A percentile compares a stretch with the other conserved stretches of the same genome.
phyloP scores from a whole-genome alignment of 352 stramenopile species.

The Phytophthora constricta region DNA sequence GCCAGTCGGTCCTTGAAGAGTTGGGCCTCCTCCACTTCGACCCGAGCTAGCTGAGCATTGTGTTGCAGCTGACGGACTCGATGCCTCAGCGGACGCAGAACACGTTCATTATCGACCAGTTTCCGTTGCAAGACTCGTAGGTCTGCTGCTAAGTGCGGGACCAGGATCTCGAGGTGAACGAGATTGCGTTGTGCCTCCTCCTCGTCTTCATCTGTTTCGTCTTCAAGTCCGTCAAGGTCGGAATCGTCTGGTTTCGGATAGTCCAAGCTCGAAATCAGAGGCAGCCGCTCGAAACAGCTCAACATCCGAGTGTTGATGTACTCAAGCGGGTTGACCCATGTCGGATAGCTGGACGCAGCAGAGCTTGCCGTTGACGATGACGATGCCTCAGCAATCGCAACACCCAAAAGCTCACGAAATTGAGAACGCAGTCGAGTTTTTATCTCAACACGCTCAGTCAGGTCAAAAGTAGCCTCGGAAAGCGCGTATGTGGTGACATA shows the following conservation, averaged over 20 bases:
- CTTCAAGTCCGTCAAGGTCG: conserved; percentile 21
- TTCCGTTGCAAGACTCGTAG: conserved; percentile 58
- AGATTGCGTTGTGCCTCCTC: conserved; percentile 58
- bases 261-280: conserved; percentile 32
- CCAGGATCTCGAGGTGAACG: conserved; percentile 67
- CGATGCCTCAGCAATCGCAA: conserved; percentile 61
- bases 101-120: conserved; percentile 48
- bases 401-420: conserved; percentile 50
- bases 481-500: conserved; percentile 65
- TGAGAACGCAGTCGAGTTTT: conserved; percentile 47
- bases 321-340: conserved; percentile 54
- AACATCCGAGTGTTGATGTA: conserved; percentile 70
- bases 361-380: conserved; percentile 36
- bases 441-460: conserved; percentile 66
- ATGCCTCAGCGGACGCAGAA: conserved; percentile 43
- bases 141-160: conserved; percentile 58
- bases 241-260: background rate
- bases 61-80: conserved; percentile 48
- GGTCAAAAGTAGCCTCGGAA: conserved; percentile 64
- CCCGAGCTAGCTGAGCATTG: conserved; percentile 58
- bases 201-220: conserved; percentile 52
- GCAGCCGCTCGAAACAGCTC: conserved; percentile 66
- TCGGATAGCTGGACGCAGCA: conserved; percentile 24
- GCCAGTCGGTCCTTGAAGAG: conserved; percentile 78
- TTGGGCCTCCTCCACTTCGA: conserved; percentile 75